phyloP scores from a whole-genome alignment of 2,329 filamentous ascomycete species.

The Cladosporium sp. region DNA sequence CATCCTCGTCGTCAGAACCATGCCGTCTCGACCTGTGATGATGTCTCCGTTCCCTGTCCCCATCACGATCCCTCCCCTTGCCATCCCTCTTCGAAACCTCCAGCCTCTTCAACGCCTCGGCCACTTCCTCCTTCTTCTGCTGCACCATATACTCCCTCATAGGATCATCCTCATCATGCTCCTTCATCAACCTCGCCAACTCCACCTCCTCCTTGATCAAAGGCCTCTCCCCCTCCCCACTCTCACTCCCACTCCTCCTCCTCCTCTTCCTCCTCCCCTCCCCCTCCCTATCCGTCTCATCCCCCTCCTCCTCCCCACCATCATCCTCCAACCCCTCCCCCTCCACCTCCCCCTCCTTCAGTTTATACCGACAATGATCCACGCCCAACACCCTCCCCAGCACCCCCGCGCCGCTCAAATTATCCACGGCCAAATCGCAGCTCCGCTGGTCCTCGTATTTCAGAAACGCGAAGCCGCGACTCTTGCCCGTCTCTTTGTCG shows the following conservation, averaged over 20 bases:
- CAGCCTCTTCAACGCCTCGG: constrained; percentile 59
- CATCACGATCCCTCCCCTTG: constrained; percentile 42
- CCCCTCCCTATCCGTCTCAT: constrained; percentile 33
- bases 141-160: constrained; percentile 92
- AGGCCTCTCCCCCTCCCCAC: constrained; percentile 48
- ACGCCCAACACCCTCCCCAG: constrained; percentile 77
- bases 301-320: constrained; percentile 49
- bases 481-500: constrained; percentile 95
- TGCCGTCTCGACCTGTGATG: constrained; percentile 23
- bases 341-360: constrained; percentile 63
- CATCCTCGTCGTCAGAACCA: constrained; percentile 18
- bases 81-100: constrained; percentile 49
- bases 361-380: constrained; percentile 90
- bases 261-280: constrained; percentile 44
- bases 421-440: constrained; percentile 93
- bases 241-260: constrained; percentile 32
- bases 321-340: constrained; percentile 42
- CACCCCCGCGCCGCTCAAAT: constrained; percentile 81
- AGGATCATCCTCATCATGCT: constrained; percentile 85
- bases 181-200: constrained; percentile 66
- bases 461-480: constrained; percentile 88
- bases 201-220: constrained; percentile 79
- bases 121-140: constrained; percentile 86
- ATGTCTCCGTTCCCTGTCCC: constrained; percentile 37
- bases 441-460: constrained; percentile 98